These are phyloP conservation scores for Echeveria elegans DNA, from an alignment of 164 flowering plant genomes.

Conservation along the genomic window DNA sequence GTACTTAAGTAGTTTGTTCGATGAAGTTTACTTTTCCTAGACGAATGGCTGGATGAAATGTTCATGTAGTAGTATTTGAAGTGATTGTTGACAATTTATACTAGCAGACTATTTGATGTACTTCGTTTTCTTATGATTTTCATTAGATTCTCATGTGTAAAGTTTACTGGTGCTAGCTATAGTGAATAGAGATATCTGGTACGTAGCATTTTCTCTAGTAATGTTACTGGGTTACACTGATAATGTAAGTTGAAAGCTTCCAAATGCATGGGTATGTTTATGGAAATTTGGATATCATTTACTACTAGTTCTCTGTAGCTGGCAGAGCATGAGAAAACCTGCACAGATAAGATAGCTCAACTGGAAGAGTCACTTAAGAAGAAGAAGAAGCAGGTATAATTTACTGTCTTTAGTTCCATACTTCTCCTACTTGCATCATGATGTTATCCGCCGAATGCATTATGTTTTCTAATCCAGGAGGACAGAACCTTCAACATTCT, in stretches of 20 bases:
- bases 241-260: not conserved
- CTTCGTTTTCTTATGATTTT: too few relatives aligned
- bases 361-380: conserved; percentile 70
- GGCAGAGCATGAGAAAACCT: conserved; percentile 58
- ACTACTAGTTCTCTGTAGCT: conserved; percentile 16
- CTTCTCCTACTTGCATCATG: not conserved
- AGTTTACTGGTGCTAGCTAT: not conserved
- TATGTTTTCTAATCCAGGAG: conserved; percentile 34
- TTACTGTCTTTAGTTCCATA: not conserved
- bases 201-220: not conserved
- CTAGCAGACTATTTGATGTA: not conserved
- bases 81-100: not conserved
- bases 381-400: conserved; percentile 60
- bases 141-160: too few relatives aligned
- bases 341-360: conserved; percentile 51
- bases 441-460: not conserved
- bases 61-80: not conserved
- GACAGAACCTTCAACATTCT: conserved; percentile 78
- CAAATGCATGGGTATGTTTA: not conserved
- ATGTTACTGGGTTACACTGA: not conserved
- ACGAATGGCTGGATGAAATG: not conserved
- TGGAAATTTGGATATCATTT: not conserved
- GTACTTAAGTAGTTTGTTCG: conserved; percentile 24
- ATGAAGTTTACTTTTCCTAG: not conserved
- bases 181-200: not conserved